These are phyloP conservation scores for Saraca asoca DNA, from an alignment of 331 rosid species.

Conservation along the genomic window DNA sequence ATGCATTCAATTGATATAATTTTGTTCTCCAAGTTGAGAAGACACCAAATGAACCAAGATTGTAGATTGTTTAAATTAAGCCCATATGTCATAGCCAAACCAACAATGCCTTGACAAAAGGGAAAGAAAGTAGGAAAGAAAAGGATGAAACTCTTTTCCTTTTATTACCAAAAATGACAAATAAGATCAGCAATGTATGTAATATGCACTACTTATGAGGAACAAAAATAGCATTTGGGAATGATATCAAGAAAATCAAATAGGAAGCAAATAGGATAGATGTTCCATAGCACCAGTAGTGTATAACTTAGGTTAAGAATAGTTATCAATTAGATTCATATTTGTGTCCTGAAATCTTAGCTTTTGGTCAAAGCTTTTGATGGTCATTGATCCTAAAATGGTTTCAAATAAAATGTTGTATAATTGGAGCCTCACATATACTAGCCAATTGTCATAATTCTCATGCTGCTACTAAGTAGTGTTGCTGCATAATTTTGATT, in stretches of 20 bases:
- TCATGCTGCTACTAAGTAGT: conserved; percentile 54
- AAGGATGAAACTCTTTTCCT: too few species aligned
- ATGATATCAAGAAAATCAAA: conserved; percentile 47
- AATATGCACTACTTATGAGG: conserved; percentile 37
- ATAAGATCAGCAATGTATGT: not conserved
- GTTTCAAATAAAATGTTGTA: conserved; percentile 63
- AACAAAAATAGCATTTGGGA: conserved; percentile 56
- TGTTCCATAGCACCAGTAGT: conserved; percentile 48
- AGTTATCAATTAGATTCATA: too few species aligned
- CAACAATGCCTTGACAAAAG: conserved; percentile 45
- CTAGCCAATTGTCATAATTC: conserved; percentile 54
- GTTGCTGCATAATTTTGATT: conserved; percentile 22
- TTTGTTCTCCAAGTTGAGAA: conserved; percentile 54
- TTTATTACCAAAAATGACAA: not conserved
- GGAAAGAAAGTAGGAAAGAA: not conserved
- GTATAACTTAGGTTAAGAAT: conserved; percentile 51
- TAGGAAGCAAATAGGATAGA: conserved; percentile 49
- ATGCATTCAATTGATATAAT: too few species aligned
- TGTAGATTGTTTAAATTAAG: conserved; percentile 52
- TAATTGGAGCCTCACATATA: conserved; percentile 63
- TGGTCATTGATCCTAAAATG: conserved; percentile 56
- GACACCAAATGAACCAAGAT: conserved; percentile 45
- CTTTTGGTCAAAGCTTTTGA: conserved; percentile 57
- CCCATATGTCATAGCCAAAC: too few species aligned
- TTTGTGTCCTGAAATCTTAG: too few species aligned